phyloP scores from a whole-genome alignment of 2,329 filamentous ascomycete genomes.

The Elsinoe batatas region DNA sequence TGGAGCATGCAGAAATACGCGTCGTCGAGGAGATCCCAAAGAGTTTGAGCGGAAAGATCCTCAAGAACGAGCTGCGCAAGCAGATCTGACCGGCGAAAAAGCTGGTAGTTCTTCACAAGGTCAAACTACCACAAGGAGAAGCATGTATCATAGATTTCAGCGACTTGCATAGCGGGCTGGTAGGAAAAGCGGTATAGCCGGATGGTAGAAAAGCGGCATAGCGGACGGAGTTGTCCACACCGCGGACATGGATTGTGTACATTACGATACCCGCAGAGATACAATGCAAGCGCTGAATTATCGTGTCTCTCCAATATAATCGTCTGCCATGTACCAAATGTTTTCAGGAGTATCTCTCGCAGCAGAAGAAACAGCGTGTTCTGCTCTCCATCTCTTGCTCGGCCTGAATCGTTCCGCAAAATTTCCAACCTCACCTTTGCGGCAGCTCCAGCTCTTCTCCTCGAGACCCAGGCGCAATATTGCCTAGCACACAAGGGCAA shows the following conservation, averaged over 20 bases:
- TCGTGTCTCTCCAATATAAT: too few species aligned
- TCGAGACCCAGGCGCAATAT: neutral
- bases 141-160: neutral
- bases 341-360: too few species aligned
- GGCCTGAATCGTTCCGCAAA: neutral
- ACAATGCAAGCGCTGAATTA: too few species aligned
- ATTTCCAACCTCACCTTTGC: conserved; percentile 7
- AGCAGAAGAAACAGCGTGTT: neutral
- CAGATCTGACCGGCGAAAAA: neutral
- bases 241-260: too few species aligned
- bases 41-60: conserved; percentile 25
- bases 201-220: neutral
- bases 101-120: neutral
- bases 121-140: neutral
- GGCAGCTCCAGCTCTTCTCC: neutral
- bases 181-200: neutral
- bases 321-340: too few species aligned
- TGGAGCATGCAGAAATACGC: conserved; percentile 17
- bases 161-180: neutral
- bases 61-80: conserved; percentile 18
- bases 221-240: neutral
- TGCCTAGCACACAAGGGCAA: neutral
- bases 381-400: neutral
- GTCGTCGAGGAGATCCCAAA: conserved; percentile 26
- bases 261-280: too few species aligned